A percentile compares a stretch with the other conserved stretches of the same genome.
These are phyloP conservation scores for Saccharum spontaneum DNA, from an alignment of 176 grass and related monocot species.

Conservation along the genomic window DNA sequence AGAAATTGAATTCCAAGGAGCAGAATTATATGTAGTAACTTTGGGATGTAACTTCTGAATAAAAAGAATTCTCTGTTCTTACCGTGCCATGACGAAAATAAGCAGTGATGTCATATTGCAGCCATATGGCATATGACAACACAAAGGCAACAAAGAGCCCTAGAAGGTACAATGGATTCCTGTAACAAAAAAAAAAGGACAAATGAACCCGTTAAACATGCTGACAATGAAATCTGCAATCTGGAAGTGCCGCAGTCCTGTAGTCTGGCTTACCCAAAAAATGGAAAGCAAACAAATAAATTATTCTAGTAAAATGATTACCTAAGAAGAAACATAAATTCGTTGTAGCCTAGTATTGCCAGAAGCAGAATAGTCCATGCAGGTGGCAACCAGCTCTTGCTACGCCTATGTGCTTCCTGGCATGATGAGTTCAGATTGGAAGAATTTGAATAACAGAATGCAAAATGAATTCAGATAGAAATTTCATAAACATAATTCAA, in stretches of 20 bases:
- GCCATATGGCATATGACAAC: constrained; percentile 59
- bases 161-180: constrained; percentile 75
- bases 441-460: neutral
- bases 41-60: neutral
- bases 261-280: neutral
- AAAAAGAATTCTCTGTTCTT: constrained; percentile 11
- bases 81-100: constrained; percentile 72
- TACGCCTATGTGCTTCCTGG: constrained; percentile 68
- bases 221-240: constrained; percentile 13
- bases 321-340: constrained; percentile 86
- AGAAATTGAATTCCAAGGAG: neutral
- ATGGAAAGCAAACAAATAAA: neutral
- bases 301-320: constrained; percentile 29
- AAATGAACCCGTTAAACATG: neutral
- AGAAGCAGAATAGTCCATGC: constrained; percentile 74
- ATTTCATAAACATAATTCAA: constrained; percentile 25
- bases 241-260: neutral
- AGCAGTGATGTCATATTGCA: constrained; percentile 63
- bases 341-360: constrained; percentile 75
- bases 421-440: neutral
- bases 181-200: constrained; percentile 34
- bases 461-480: neutral
- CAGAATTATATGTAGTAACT: neutral
- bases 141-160: constrained; percentile 58
- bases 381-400: constrained; percentile 60